Evolutionary conservation across 2,329 filamentous ascomycete genomes (phyloP), one percentile per base, ranked within the genome.

Genomic region (Penicillium sp.): DNA sequence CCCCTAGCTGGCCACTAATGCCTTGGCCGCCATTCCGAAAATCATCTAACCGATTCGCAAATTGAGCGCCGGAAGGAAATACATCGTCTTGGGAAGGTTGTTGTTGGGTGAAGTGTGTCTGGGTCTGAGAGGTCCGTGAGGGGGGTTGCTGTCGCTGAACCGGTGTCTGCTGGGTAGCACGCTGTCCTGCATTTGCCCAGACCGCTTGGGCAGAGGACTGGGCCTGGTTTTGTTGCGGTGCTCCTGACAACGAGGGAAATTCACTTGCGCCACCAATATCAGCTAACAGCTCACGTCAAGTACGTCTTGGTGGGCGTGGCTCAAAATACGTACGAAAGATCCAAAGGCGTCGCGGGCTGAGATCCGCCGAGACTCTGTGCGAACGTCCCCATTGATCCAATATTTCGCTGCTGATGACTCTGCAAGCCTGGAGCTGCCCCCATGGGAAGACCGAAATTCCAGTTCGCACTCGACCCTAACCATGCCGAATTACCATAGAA

Each of bases 201-300:
- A 82, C 76, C 63, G 81, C 71, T 71, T 81, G 77, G 47, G 78
- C 72, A 49, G 78, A 78, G 57, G 77, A 81, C 62, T 81, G 72
- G 42, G 73, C 66, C 56, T 78, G 80, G 56, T 81, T 78, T 61
- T 80, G 75, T 66, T 83, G 81, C 30, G 82, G 77, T 18, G 79
- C 77, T 56, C 81, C 80, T 46, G 82, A 84, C 63, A 86, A 71
- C 11, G 81, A 83, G 47, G 83, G 83, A 57, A 86, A 86, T 66
- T 86, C 83, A 66, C 83, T 86, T 60, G 50, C n/a, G 47, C 8
- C 21, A n/a, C 23, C 1, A 59, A 63, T 53, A 40, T 55, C 40
- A 57, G 53, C 20, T 21, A 24, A 7, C 33, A 46, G 48, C 23
- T 35, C 16, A 24, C 14, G 23, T 30, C 24, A 40, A 20, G 24